Evolutionary conservation across 208 protist species (phyloP).

Genomic region (Leishmania major): DNA sequence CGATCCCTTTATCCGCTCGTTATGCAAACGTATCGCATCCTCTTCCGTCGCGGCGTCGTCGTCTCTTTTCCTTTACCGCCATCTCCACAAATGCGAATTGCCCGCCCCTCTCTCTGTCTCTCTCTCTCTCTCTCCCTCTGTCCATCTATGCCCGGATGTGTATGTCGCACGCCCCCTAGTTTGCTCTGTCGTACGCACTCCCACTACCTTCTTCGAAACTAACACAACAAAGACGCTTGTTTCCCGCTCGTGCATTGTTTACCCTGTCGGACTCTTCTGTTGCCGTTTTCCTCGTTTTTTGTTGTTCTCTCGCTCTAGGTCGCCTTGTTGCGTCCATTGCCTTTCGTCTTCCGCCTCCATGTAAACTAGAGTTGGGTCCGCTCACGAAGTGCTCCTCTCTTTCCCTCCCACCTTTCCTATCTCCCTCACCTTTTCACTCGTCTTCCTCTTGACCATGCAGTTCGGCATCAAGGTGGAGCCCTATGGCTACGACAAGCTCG

Average conservation of each 20-base stretch:
- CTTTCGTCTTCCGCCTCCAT: neutral
- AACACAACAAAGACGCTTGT: too few species aligned
- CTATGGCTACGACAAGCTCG: conserved; percentile 46
- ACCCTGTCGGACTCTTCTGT: neutral
- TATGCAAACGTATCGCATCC: too few species aligned
- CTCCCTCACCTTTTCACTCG: neutral
- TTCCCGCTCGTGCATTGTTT: neutral
- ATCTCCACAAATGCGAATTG: neutral
- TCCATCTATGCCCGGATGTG: neutral
- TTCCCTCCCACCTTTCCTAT: neutral
- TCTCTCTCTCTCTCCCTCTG: neutral
- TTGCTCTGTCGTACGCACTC: neutral
- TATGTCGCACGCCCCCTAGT: neutral
- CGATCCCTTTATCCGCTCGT: neutral
- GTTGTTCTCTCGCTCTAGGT: neutral
- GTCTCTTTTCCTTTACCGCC: neutral
- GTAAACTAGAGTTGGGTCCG: neutral
- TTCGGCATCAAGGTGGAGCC: conserved; percentile 36
- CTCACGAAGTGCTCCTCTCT: neutral
- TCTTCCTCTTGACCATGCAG: conserved; percentile 11
- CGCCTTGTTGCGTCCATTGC: neutral
- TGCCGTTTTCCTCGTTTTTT: neutral
- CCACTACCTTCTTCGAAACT: neutral
- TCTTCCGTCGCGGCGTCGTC: too few species aligned
- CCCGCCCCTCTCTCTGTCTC: neutral